These are phyloP conservation scores for Nasturtium officinale DNA, from an alignment of 345 rosid genomes.

Conservation along the genomic window DNA sequence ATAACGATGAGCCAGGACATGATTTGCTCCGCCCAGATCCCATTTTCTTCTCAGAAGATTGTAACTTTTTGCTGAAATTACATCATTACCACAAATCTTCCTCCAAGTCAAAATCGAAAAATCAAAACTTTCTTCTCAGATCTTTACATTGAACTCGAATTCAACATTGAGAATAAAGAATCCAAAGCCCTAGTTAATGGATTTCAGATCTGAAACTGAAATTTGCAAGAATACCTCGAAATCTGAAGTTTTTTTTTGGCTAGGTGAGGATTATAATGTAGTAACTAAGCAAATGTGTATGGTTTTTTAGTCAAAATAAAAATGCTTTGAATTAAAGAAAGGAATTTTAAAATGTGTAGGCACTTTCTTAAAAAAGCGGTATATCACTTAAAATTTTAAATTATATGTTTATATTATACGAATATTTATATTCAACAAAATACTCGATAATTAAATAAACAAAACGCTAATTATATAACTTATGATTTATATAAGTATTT, in stretches of 20 bases:
- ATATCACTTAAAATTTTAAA: too few species aligned
- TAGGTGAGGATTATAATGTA: background rate
- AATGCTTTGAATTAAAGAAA: conserved; percentile 41
- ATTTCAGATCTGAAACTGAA: conserved; percentile 36
- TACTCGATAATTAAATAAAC: too few species aligned
- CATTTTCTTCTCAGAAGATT: conserved; percentile 48
- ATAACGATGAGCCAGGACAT: conserved; percentile 40
- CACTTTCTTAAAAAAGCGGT: too few species aligned
- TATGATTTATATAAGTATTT: too few species aligned
- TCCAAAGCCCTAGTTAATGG: conserved; percentile 26
- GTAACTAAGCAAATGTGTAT: conserved; percentile 8
- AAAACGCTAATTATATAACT: too few species aligned
- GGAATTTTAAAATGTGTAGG: conserved; percentile 6
- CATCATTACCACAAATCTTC: conserved; percentile 36
- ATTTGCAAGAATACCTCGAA: conserved; percentile 26
- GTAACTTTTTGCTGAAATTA: conserved; percentile 17
- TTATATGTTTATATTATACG: too few species aligned
- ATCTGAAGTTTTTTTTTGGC: background rate
- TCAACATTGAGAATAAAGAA: conserved; percentile 10
- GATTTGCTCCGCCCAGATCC: conserved; percentile 83
- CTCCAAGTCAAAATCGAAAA: conserved; percentile 24
- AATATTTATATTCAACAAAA: too few species aligned
- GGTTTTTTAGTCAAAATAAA: background rate
- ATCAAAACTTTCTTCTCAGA: conserved; percentile 18
- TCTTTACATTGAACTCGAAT: conserved; percentile 26